A percentile compares a stretch with the other conserved stretches of the same genome.
Conservation (phyloP, 139 green algal species). For the Micractinium sp. region DNA sequence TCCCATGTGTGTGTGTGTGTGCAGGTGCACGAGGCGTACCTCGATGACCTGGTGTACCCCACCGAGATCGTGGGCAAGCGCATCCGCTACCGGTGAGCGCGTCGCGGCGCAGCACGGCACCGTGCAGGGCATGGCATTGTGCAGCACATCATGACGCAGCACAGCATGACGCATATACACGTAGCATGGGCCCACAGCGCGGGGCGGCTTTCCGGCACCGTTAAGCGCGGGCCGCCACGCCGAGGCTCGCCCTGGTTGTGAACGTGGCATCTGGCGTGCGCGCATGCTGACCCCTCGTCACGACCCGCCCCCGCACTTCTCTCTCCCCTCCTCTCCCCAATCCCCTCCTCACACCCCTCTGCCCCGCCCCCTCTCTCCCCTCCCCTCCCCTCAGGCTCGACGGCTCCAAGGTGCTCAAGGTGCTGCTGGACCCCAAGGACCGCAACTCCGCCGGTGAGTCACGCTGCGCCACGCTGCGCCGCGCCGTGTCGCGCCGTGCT, state of each 20-base stretch:
- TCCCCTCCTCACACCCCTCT: neutral
- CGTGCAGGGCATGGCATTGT: neutral
- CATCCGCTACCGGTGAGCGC: constrained; percentile 79
- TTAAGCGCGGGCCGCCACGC: too few relatives aligned
- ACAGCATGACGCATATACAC: too few relatives aligned
- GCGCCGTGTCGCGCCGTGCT: neutral
- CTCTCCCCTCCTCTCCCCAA: neutral
- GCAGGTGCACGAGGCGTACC: constrained; percentile 42
- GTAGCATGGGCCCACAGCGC: too few relatives aligned
- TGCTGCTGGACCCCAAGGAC: constrained; percentile 98
- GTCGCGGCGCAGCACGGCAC: neutral
- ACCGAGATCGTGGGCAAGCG: constrained; percentile 99
- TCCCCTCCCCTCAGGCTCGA: constrained; percentile 63
- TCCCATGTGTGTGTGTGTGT: neutral
- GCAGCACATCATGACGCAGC: neutral
- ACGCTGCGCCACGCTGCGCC: neutral
- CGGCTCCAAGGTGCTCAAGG: constrained; percentile 93
- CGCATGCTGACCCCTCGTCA: neutral
- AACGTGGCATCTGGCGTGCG: too few relatives aligned
- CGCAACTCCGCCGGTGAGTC: constrained; percentile 76
- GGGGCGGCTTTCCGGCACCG: too few relatives aligned
- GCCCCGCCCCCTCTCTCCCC: neutral
- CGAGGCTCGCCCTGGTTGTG: too few relatives aligned
- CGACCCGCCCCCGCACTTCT: neutral
- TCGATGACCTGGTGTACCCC: constrained; percentile 98